Evolutionary conservation across 805 yeast genomes (phyloP), one percentile per base, ranked within the genome.

Genomic region (Lachancea sp.): DNA sequence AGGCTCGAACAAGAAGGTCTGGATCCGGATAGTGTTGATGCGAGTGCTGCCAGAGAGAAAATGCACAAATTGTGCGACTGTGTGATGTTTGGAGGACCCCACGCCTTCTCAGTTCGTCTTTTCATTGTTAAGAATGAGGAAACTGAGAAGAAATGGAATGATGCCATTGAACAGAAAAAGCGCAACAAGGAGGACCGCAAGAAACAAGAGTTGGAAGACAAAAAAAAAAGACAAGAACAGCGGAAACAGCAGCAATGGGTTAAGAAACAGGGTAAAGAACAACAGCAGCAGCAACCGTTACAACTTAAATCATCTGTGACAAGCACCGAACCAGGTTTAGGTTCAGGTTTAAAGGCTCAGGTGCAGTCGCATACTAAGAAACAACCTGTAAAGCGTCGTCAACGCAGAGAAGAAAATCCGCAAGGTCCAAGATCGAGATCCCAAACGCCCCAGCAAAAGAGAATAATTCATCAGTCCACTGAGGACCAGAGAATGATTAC

Each of bases 1-100:
- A 36, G 40, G 8, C 25, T 44, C 12, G 34, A 26, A 20, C 38
- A 44, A 20, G 47, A 44, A 18, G 47, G 47, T 8, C 35, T 44
- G 6, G 47, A 44, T 25, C 47, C 47, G 3, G 47, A 44, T 9
- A 36, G 43, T 16, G 41, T 44, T 8, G 47, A 44, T 26, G 44
- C 40, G 5, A 40, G 44, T 34, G 47, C 47, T 56, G 81, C 84
- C 4, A 68, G 94, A 51, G 97, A 90, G 48, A 79, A 79, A 41
- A 88, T 89, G 96, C 81, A 87, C 45, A 88, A 87, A 56, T 65
- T 92, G 42, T 77, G 90, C 50, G 96, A 89, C 50, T 78, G 89
- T 45, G 64, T 67, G 1, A 62, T 88, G 63, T 67, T 70, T 8
- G 70, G 83, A 17, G 97, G 97, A 0, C 96, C 96, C 0, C 98